A percentile compares a stretch with the other conserved stretches of the same genome.
phyloP scores from a whole-genome alignment of 768 basidiomycete genomes.

The Mycena rebaudengoi region DNA sequence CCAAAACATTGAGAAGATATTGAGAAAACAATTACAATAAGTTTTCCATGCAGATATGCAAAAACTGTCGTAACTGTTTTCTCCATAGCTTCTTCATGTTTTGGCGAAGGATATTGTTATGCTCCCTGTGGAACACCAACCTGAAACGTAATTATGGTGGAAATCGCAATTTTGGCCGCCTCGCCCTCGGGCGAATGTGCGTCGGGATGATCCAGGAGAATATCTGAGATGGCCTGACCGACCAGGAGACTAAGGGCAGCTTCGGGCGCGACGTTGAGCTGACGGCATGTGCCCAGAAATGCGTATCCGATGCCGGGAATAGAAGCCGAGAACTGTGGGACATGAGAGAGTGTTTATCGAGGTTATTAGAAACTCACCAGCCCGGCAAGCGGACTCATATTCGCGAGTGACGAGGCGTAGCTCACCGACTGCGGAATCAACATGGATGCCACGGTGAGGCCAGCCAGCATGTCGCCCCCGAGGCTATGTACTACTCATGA shows the following conservation, averaged over 20 bases:
- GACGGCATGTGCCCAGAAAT: conserved; percentile 85
- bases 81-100: too few relatives aligned
- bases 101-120: too few relatives aligned
- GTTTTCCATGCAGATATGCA: too few relatives aligned
- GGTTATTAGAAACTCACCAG: conserved; percentile 59
- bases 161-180: conserved; percentile 68
- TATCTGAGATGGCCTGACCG: conserved; percentile 84
- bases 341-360: background rate
- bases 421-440: conserved; percentile 90
- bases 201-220: conserved; percentile 59
- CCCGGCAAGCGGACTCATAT: conserved; percentile 85
- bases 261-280: conserved; percentile 88
- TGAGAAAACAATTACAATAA: too few relatives aligned
- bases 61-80: too few relatives aligned
- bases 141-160: conserved; percentile 88
- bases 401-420: conserved; percentile 89
- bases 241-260: conserved; percentile 88
- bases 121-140: too few relatives aligned
- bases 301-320: conserved; percentile 91
- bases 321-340: conserved; percentile 76
- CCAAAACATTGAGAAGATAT: too few relatives aligned
- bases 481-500: conserved; percentile 45
- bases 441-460: conserved; percentile 86
- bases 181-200: conserved; percentile 53
- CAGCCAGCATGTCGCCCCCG: conserved; percentile 81